phyloP scores from a whole-genome alignment of 1,284 basidiomycete species.

The Cryptococcus wingfieldii region DNA sequence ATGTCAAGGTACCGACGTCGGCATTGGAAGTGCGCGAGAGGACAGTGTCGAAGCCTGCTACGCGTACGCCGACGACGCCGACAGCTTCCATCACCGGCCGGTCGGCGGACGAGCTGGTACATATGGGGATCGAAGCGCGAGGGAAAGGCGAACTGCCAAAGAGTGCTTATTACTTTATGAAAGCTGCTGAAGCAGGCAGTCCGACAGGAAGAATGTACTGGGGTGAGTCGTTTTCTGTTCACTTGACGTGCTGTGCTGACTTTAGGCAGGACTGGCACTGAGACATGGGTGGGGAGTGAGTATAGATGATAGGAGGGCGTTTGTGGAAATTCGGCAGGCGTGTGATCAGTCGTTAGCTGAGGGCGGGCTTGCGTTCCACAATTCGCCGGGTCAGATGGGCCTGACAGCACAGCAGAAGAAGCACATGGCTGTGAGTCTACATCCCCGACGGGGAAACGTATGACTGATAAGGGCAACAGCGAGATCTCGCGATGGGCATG shows the following conservation, averaged over 20 bases:
- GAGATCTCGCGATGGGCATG: constrained; percentile 41
- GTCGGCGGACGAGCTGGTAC: constrained; percentile 27
- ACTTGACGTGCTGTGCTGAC: background rate
- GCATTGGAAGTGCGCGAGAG: constrained; percentile 18
- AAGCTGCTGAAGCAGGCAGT: constrained; percentile 43
- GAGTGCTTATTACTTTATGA: constrained; percentile 45
- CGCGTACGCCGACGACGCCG: background rate
- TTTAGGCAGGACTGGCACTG: constrained; percentile 34
- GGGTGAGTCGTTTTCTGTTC: constrained; percentile 23
- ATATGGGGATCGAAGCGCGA: constrained; percentile 33
- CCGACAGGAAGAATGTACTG: constrained; percentile 45
- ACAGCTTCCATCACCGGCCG: background rate
- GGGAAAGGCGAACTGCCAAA: constrained; percentile 39
- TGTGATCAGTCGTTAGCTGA: constrained; percentile 36
- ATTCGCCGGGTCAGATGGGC: constrained; percentile 21
- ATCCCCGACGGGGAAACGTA: background rate
- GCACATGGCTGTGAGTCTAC: constrained; percentile 29
- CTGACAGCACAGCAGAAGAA: constrained; percentile 32
- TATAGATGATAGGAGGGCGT: constrained; percentile 39
- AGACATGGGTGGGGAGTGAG: constrained; percentile 45
- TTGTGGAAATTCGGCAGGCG: constrained; percentile 38
- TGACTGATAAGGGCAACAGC: constrained; percentile 12
- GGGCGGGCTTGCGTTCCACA: constrained; percentile 29
- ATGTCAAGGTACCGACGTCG: constrained; percentile 32
- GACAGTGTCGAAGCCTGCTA: constrained; percentile 10